Percentiles rank a stretch among this genome's conserved stretches.
Conservation (phyloP, 2,329 filamentous ascomycete species). For the Coniochaeta prunicola region DNA sequence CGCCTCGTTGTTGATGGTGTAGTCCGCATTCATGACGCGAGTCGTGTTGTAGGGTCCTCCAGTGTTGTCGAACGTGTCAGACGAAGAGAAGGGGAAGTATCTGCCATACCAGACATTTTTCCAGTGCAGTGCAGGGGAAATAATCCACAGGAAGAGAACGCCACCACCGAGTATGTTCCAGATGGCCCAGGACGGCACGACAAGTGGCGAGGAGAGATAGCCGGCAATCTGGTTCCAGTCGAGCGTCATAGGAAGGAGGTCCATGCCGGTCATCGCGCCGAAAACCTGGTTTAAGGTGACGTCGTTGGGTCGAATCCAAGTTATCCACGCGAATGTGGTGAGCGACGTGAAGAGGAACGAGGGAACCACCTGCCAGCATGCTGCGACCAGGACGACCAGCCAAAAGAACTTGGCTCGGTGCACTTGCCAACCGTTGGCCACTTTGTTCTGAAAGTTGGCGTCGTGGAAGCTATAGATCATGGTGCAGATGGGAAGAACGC, state of each 20-base stretch:
- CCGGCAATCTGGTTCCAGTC: slow-evolving; percentile 70
- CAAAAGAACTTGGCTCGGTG: slow-evolving; percentile 37
- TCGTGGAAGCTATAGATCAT: too few relatives aligned
- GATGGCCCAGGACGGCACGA: too few relatives aligned
- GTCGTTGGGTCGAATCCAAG: slow-evolving; percentile 65
- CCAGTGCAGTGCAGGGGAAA: slow-evolving; percentile 60
- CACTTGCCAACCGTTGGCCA: slow-evolving; percentile 63
- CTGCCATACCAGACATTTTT: slow-evolving; percentile 56
- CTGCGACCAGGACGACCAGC: slow-evolving; percentile 51
- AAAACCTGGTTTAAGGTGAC: slow-evolving; percentile 66
- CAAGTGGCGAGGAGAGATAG: slow-evolving; percentile 61
- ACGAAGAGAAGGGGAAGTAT: slow-evolving; percentile 63
- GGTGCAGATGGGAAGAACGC: too few relatives aligned
- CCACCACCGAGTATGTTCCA: slow-evolving; percentile 65
- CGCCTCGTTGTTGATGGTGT: slow-evolving; percentile 53
- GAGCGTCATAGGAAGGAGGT: slow-evolving; percentile 64
- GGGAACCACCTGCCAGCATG: slow-evolving; percentile 52
- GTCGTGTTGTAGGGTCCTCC: slow-evolving; percentile 56
- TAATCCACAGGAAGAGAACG: slow-evolving; percentile 56
- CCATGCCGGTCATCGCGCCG: slow-evolving; percentile 60
- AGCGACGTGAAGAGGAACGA: slow-evolving; percentile 63
- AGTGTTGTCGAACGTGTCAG: slow-evolving; percentile 64
- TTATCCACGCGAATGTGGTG: slow-evolving; percentile 63
- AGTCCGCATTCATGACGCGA: slow-evolving; percentile 53
- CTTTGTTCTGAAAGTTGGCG: slow-evolving; percentile 63